A percentile compares a stretch with the other conserved stretches of the same genome.
These are phyloP conservation scores for Coprinopsis strossmayeri DNA, from an alignment of 768 basidiomycete species.

Conservation along the genomic window DNA sequence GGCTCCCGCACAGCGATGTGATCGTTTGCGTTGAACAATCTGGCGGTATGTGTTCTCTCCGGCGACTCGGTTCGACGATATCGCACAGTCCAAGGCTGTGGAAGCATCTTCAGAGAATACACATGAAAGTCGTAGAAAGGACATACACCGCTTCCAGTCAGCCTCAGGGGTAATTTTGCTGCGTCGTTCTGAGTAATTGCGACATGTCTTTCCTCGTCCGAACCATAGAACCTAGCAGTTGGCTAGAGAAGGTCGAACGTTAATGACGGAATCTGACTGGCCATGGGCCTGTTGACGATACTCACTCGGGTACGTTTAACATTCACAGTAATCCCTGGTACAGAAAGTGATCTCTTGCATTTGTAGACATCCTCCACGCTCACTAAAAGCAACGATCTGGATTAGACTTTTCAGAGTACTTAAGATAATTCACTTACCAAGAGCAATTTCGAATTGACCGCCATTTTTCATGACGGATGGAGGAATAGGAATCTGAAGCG, in stretches of 20 bases:
- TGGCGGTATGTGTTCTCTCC: constrained; percentile 31
- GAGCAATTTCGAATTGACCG: constrained; percentile 73
- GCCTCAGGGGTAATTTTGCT: constrained; percentile 68
- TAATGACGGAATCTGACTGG: background rate
- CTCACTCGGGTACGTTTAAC: constrained; percentile 75
- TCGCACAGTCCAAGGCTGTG: constrained; percentile 81
- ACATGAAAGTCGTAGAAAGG: background rate
- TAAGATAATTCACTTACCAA: constrained; percentile 43
- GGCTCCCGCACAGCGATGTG: constrained; percentile 65
- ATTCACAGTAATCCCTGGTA: constrained; percentile 76
- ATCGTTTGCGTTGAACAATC: constrained; percentile 59
- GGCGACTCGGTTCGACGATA: constrained; percentile 54
- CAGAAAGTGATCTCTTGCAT: constrained; percentile 71
- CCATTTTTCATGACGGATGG: constrained; percentile 56
- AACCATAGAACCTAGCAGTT: constrained; percentile 80
- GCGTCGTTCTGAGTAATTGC: constrained; percentile 70
- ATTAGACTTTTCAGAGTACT: background rate
- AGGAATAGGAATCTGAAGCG: constrained; percentile 63
- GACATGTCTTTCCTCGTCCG: constrained; percentile 45
- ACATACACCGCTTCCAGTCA: constrained; percentile 88
- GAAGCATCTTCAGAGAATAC: constrained; percentile 5
- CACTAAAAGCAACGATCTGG: constrained; percentile 32
- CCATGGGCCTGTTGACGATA: constrained; percentile 4
- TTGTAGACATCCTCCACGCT: constrained; percentile 85
- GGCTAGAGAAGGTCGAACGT: constrained; percentile 42